Conservation (phyloP, 2,329 filamentous ascomycete species). For the Aspergillaceae sp. region DNA sequence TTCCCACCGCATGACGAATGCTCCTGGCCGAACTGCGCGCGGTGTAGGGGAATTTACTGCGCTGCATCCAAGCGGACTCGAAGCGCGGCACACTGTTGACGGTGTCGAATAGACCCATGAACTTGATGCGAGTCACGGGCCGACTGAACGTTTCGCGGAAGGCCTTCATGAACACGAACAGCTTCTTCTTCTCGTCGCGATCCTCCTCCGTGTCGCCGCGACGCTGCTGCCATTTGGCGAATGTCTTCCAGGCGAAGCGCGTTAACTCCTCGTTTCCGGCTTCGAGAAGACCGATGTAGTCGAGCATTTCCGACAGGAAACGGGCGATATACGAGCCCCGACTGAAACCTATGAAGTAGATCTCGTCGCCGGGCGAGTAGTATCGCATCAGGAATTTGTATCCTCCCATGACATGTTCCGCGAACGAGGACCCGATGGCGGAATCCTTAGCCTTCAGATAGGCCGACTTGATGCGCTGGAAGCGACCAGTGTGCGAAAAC, state of each 20-base stretch:
- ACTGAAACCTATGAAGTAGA: slow-evolving; percentile 62
- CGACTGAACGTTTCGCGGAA: slow-evolving; percentile 76
- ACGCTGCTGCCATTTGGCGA: slow-evolving; percentile 48
- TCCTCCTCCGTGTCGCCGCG: slow-evolving; percentile 16
- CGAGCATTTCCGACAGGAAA: slow-evolving; percentile 69
- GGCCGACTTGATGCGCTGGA: slow-evolving; percentile 45
- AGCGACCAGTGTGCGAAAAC: slow-evolving; percentile 14
- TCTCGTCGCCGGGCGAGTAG: slow-evolving; percentile 46
- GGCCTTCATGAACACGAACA: slow-evolving; percentile 66
- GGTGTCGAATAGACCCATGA: slow-evolving; percentile 72
- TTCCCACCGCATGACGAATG: slow-evolving; percentile 50
- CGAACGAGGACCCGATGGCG: slow-evolving; percentile 65
- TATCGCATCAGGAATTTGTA: slow-evolving; percentile 67
- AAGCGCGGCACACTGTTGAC: slow-evolving; percentile 74
- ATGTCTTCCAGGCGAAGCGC: slow-evolving; percentile 70
- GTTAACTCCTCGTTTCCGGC: slow-evolving; percentile 76
- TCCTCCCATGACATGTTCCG: slow-evolving; percentile 66
- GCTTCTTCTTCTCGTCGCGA: slow-evolving; percentile 33
- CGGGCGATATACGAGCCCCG: slow-evolving; percentile 62
- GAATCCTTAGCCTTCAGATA: slow-evolving; percentile 3
- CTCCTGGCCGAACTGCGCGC: slow-evolving; percentile 47
- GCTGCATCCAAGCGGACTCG: slow-evolving; percentile 62
- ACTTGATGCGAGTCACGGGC: slow-evolving; percentile 63
- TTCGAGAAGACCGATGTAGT: slow-evolving; percentile 63
- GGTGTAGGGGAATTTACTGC: slow-evolving; percentile 61